Evolutionary conservation across 768 basidiomycete genomes (phyloP), one percentile per base, ranked within the genome.

Genomic region (Leccinum subgranulosum): DNA sequence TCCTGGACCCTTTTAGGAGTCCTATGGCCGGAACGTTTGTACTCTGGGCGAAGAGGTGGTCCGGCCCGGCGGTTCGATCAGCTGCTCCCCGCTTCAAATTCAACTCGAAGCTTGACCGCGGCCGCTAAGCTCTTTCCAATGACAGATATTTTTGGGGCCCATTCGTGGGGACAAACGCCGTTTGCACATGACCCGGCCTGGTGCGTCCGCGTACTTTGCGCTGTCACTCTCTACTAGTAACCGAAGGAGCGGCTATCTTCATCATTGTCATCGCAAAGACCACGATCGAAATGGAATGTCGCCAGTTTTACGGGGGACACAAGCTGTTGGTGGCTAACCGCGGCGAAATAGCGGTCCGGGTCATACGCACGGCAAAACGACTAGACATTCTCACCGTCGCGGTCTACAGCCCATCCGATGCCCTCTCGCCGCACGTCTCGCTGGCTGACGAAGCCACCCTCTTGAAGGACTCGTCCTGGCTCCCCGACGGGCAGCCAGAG

Each of bases 301-400:
- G 58, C 41, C 12, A 49, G 33, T 36, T 60, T 17, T 69, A 69
- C 33, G 53, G 62, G 3, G 50, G 58, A n/a, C 79, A 83, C 60
- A 84, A 80, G 59, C 73, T 87, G 0, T 78, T 88, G 58, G 74
- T 90, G 58, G 85, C 85, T 19, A 88, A 90, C 68, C 82, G 87
- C 25, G 87, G 87, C 43, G 87, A 90, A 68, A 88, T 89, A 52
- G 86, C 86, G 9, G 75, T 84, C 14, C 81, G 87, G 9, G 79
- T 88, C 61, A 72, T 88, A 25, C 79, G 76, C 51, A 82, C 85
- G 0, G 84, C 84, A 2, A 76, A 77, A 49, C 68, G 69, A 27
- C 76, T 86, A 3, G 80, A 77, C 1, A 64, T 90, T 25, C 67
- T 63, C 4, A 85, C 84, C 0, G 64, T 87, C n/a, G 76, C 83